These are phyloP conservation scores for Acanthamoeba triangularis DNA, from an alignment of 208 protist genomes.

Conservation along the genomic window DNA sequence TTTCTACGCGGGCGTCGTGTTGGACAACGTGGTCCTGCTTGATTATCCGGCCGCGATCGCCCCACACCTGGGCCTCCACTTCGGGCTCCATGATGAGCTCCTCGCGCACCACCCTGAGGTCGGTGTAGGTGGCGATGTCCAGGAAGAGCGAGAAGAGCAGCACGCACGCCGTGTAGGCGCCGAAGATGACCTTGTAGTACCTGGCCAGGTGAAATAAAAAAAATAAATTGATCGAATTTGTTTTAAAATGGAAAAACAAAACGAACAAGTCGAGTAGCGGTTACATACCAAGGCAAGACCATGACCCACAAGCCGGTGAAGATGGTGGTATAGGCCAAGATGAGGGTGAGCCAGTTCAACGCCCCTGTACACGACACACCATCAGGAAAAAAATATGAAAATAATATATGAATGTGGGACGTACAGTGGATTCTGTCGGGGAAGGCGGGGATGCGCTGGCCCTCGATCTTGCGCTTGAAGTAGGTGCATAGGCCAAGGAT, in stretches of 20 bases:
- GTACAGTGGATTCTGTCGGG: constrained; percentile 24
- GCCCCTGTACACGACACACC: background rate
- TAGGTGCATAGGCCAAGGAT: background rate
- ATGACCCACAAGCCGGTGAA: constrained; percentile 15
- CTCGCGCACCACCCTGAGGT: background rate
- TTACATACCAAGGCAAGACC: background rate
- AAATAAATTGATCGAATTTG: background rate
- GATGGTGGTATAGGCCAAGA: constrained; percentile 7
- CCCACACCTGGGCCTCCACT: background rate
- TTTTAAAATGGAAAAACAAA: no score
- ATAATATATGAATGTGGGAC: background rate
- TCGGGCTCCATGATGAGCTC: constrained; percentile 12
- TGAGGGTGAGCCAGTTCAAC: constrained; percentile 26
- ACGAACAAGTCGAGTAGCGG: no score
- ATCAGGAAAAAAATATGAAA: no score
- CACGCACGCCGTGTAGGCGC: background rate
- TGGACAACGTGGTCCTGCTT: background rate
- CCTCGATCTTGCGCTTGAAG: constrained; percentile 22
- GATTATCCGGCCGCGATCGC: background rate
- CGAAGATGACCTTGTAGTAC: constrained; percentile 43
- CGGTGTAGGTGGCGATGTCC: background rate
- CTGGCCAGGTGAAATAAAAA: background rate
- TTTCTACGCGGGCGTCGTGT: background rate
- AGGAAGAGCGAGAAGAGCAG: constrained; percentile 11
- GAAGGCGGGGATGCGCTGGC: constrained; percentile 34